Base-by-base conservation (phyloP, 176 grass and related monocot genomes). In the Hsuehochloa calcarea region DNA sequence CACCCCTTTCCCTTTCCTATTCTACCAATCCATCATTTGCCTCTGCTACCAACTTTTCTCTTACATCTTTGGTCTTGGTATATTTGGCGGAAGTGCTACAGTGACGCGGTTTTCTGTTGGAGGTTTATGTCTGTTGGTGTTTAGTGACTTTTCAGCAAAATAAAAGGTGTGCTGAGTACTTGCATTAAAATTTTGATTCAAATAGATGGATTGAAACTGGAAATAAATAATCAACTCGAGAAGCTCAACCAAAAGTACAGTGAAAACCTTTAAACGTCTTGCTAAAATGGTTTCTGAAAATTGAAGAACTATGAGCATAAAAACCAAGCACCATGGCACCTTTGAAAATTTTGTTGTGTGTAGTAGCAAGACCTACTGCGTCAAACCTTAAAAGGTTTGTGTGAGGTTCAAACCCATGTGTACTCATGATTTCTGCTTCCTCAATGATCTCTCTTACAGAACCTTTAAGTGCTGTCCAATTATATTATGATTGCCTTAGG, bases 21-120 rank as follows among this genome's bases (percentile, higher is more conserved):
- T 84, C 68, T 58, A 35, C 80, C 29, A 44, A 68, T 44, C 10
- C 84, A 87, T 74, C 68, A 67, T 90, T 87, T 41, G 14, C 58
- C 22, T 68, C 5, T 10, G 55, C 39, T 52, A 72, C 47, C 68
- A 23, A 43, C 38, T 74, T 83, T 56, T 58, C 58, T 54, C 16
- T 74, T 73, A 31, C 29, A 74, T 40, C 11, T n/a, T 40, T 61
- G 11, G 62, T 45, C 58, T 77, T 44, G 31, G 6, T 78, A 54
- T 63, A 34, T 34, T 26, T 79, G 45, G 35, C 25, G 44, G 39
- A 37, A 69, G 5, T 64, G 52, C 11, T 61, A 29, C n/a, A 0
- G 5, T 14, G 61, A 35, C 16, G 44, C 22, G 11, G 41, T 83
- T 78, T 55, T 78, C 12, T 23, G 10, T 31, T 55, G 65, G 20